phyloP scores from a whole-genome alignment of 192 early-diverging fungal species.

The Gonapodya prolifera region DNA sequence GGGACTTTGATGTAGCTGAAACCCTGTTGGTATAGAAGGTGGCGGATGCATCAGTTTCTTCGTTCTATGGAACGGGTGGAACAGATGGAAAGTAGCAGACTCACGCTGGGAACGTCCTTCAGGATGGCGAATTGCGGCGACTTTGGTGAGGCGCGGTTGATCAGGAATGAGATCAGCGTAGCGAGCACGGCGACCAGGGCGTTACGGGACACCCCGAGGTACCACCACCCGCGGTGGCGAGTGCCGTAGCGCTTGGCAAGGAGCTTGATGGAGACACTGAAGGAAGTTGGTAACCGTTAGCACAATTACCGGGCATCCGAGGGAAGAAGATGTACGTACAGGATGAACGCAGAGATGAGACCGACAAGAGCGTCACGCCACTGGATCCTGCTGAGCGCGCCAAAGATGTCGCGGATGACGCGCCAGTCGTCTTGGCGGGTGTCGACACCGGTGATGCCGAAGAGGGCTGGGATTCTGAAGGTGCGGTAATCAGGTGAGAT shows the following conservation, averaged over 20 bases:
- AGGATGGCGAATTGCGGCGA: conserved; percentile 12
- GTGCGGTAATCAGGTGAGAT: too few species aligned
- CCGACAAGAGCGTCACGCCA: not conserved
- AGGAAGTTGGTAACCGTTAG: too few species aligned
- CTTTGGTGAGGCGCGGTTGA: conserved; percentile 29
- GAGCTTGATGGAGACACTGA: not conserved
- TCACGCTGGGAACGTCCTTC: not conserved
- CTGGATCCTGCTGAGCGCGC: conserved; percentile 12
- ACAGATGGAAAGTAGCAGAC: too few species aligned
- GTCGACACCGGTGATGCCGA: conserved; percentile 65
- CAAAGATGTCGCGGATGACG: conserved; percentile 58
- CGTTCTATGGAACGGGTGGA: too few species aligned
- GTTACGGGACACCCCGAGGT: conserved; percentile 10
- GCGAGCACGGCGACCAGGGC: conserved; percentile 63
- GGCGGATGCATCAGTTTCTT: too few species aligned
- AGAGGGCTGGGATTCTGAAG: conserved; percentile 57
- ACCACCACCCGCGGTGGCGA: not conserved
- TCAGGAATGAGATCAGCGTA: conserved; percentile 52
- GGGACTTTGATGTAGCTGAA: not conserved
- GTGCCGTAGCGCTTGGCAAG: not conserved
- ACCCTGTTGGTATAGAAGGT: too few species aligned
- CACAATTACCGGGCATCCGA: too few species aligned
- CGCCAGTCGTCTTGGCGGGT: conserved; percentile 58
- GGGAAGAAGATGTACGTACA: too few species aligned
- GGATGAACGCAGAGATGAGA: not conserved